These are phyloP conservation scores for Hypoxylon sp. DNA, from an alignment of 2,329 filamentous ascomycete species.

Conservation along the genomic window DNA sequence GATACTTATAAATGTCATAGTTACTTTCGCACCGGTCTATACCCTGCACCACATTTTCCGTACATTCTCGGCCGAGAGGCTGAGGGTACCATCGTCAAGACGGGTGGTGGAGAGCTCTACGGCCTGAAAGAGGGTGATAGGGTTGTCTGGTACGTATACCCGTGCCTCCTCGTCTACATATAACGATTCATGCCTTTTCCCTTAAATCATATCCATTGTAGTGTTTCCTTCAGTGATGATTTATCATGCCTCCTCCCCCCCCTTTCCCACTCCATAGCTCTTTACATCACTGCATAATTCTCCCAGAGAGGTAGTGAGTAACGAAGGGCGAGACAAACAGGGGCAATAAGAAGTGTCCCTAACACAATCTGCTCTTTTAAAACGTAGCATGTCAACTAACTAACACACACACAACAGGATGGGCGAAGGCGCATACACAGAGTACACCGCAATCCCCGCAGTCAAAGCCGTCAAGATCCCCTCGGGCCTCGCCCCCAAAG, in stretches of 20 bases:
- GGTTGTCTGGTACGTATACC: slow-evolving; percentile 71
- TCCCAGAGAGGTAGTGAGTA: not conserved
- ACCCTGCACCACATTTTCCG: slow-evolving; percentile 77
- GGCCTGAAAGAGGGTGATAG: slow-evolving; percentile 76
- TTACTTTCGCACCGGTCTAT: slow-evolving; percentile 90
- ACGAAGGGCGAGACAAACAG: not conserved
- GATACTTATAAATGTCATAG: slow-evolving; percentile 53
- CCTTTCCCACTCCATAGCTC: not conserved
- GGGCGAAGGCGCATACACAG: slow-evolving; percentile 67
- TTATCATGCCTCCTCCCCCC: slow-evolving; percentile 7
- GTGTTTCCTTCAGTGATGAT: not conserved
- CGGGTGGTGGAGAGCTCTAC: slow-evolving; percentile 67
- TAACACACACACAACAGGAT: slow-evolving; percentile 60
- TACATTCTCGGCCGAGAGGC: slow-evolving; percentile 86
- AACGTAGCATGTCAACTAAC: not conserved
- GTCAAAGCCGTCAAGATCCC: slow-evolving; percentile 75
- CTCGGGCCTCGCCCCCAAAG: slow-evolving; percentile 69
- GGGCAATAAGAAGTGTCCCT: not conserved
- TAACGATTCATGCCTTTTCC: not conserved
- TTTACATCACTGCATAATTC: not conserved
- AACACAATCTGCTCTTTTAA: not conserved
- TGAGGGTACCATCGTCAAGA: slow-evolving; percentile 77
- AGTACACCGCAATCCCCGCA: slow-evolving; percentile 70
- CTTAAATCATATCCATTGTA: not conserved
- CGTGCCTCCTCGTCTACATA: not conserved